phyloP scores from a whole-genome alignment of 306 rosid species.

The Pyrus communis region DNA sequence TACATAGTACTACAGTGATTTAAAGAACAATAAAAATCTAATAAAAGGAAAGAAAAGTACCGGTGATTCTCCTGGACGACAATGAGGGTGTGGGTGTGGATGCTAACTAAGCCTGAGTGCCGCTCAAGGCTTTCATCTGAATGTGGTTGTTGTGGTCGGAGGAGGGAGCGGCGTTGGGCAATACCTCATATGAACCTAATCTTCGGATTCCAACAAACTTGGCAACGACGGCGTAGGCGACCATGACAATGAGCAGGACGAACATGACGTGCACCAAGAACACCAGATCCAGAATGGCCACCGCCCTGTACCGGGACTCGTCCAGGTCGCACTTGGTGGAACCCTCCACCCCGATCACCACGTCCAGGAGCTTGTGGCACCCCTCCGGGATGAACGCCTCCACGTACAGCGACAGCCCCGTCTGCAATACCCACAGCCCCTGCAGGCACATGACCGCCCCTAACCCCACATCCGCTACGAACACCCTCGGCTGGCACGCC shows the following conservation, averaged over 20 bases:
- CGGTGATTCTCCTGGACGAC: neutral
- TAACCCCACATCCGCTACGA: constrained; percentile 58
- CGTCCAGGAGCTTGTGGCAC: constrained; percentile 77
- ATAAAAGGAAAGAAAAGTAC: neutral
- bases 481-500: constrained; percentile 56
- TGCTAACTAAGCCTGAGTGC: constrained; percentile 68
- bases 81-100: neutral
- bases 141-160: constrained; percentile 42
- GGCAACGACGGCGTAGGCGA: constrained; percentile 42
- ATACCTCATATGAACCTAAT: constrained; percentile 66
- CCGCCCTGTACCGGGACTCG: constrained; percentile 68
- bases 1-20: neutral
- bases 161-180: constrained; percentile 40
- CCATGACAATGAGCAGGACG: constrained; percentile 43
- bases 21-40: neutral
- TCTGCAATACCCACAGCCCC: constrained; percentile 77
- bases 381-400: constrained; percentile 92
- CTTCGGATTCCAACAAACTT: constrained; percentile 39
- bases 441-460: constrained; percentile 55
- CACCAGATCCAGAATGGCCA: constrained; percentile 68
- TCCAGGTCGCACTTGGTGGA: constrained; percentile 88
- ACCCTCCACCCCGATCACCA: constrained; percentile 62
- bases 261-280: constrained; percentile 57
- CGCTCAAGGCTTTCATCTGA: constrained; percentile 88
- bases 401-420: constrained; percentile 73